A percentile compares a stretch with the other conserved stretches of the same genome.
Conservation (phyloP, 257 asterid genomes). For the Scutellaria minor region DNA sequence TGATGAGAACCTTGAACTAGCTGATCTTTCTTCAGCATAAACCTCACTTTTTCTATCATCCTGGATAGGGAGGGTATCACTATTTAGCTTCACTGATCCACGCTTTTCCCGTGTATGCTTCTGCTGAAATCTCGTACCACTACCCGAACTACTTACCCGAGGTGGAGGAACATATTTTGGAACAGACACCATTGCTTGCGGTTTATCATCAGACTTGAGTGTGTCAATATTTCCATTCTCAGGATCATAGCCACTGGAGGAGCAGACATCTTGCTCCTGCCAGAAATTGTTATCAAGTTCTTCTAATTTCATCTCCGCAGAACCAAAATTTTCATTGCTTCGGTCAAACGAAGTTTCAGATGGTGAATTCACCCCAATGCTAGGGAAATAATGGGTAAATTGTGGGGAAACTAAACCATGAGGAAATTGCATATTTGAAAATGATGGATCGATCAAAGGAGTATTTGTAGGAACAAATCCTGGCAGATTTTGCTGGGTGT, state of each 20-base stretch:
- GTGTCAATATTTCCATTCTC: conserved; percentile 59
- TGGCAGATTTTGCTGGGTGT: conserved; percentile 64
- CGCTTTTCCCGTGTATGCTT: conserved; percentile 63
- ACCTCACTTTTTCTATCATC: conserved; percentile 63
- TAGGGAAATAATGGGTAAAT: conserved; percentile 61
- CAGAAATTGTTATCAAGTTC: conserved; percentile 65
- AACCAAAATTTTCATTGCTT: conserved; percentile 58
- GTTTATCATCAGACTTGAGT: conserved; percentile 56
- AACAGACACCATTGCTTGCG: conserved; percentile 48
- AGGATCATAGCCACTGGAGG: conserved; percentile 53
- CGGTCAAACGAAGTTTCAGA: conserved; percentile 62
- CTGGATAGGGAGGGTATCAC: conserved; percentile 52
- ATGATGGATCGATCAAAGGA: conserved; percentile 59
- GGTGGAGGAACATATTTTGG: conserved; percentile 69
- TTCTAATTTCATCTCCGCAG: conserved; percentile 56
- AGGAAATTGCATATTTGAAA: conserved; percentile 63
- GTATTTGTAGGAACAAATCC: conserved; percentile 64
- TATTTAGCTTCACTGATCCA: conserved; percentile 59
- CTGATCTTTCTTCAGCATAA: conserved; percentile 62
- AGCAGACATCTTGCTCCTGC: conserved; percentile 68
- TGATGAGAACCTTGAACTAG: conserved; percentile 56
- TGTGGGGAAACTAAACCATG: conserved; percentile 70
- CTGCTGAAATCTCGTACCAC: conserved; percentile 57
- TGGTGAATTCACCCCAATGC: conserved; percentile 58
- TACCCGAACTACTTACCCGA: conserved; percentile 52